Base-by-base conservation (phyloP, 331 rosid genomes). In the Cydonia oblonga region DNA sequence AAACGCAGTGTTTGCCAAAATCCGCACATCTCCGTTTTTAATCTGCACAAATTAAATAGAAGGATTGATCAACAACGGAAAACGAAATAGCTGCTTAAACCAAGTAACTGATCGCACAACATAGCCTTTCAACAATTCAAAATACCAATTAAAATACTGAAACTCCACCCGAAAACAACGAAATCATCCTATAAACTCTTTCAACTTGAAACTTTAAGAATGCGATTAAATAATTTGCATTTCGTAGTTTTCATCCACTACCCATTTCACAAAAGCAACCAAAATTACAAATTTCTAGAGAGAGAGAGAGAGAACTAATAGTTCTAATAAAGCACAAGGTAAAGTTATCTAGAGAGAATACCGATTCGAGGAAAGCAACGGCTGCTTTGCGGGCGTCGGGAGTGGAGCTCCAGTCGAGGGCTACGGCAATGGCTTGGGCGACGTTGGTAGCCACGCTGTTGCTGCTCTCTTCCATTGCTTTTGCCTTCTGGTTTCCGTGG, bases 401-500 rank as follows among this genome's bases (percentile, higher is more conserved):
- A 40, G 97, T 56, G 58, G 97, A 85, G 65, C 77, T 73, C 97
- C 96, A 95, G 86, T 89, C 95, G 51, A 91, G 88, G 51, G 96
- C 87, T 66, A 87, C 86, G 64, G 85, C 84, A 22, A 95, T 95
- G 66, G 98, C 97, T 78, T 83, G 79, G 63, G 98, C 98, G 23
- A 89, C 96, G 85, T 83, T 89, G 86, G 68, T 81, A 26, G 86
- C 85, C 19, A 57, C 65, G 64, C 64, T 38, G 66, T 66, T 75
- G 73, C 59, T 71, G 53, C 71, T 70, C 1, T 80, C 87, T 26
- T 84, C 97, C 98, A 93, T 93, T 24, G 42, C 30, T 64, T 49
- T 49, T 42, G 32, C 80, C 58, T 70, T 29, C 54, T 35, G 83
- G 73, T 69, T 79, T 26, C 60, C 25, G 6, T 20, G 68, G 68